Percentiles rank a stretch among this genome's conserved stretches.
Conservation (phyloP, 192 early-diverging fungal species). For the Allomyces arbusculus region DNA sequence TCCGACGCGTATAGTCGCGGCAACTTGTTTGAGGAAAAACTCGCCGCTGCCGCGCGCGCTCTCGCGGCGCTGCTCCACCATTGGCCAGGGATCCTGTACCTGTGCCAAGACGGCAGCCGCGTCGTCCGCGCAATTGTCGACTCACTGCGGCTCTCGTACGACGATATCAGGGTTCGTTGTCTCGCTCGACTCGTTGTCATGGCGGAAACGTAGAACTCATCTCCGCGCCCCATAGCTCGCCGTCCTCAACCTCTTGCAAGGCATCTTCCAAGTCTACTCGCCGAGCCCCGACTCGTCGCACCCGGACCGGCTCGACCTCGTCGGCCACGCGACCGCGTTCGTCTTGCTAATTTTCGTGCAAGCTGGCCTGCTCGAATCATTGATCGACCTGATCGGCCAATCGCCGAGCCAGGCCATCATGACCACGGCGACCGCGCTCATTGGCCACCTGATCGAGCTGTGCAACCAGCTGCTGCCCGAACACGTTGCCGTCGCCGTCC, state of each 20-base stretch:
- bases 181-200: background rate
- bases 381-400: slow-evolving; percentile 46
- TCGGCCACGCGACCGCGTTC: slow-evolving; percentile 48
- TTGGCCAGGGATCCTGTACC: background rate
- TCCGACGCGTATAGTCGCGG: too few species aligned
- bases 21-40: too few species aligned
- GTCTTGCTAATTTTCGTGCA: slow-evolving; percentile 59
- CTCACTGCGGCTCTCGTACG: background rate
- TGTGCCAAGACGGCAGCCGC: background rate
- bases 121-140: background rate
- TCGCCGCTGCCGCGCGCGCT: background rate
- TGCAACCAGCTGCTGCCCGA: slow-evolving; percentile 43
- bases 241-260: background rate
- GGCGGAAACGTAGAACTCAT: too few species aligned
- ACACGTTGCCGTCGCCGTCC: slow-evolving; percentile 6
- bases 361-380: slow-evolving; percentile 41
- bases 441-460: slow-evolving; percentile 55
- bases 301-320: slow-evolving; percentile 30
- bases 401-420: slow-evolving; percentile 31
- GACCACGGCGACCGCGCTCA: slow-evolving; percentile 42
- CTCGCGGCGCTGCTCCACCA: background rate
- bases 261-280: background rate
- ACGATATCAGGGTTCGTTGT: background rate
- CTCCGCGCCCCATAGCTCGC: background rate
- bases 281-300: too few species aligned